Base-by-base conservation (phyloP, 805 yeast species). In the Candida pseudoglaebosa region DNA sequence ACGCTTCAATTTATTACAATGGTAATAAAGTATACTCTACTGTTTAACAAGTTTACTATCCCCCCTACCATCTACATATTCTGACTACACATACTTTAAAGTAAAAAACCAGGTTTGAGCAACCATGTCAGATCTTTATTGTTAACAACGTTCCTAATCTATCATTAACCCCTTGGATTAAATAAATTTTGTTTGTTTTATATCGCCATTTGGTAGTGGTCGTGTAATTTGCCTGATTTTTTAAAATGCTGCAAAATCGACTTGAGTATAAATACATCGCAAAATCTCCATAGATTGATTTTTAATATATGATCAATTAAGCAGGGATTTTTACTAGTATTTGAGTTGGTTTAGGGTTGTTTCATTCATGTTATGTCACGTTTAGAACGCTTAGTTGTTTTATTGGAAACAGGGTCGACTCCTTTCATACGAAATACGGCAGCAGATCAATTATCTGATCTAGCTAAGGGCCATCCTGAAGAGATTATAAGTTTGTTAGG, bases 391-490 rank as follows among this genome's bases (percentile, higher is more conserved):
- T 70, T 77, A 41, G 81, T 77, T 44, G 65, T 77, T 42, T 48
- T 78, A 30, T 67, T 93, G 47, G 99, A 95, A 62, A 87, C 97
- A 1, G 99, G 99, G 8, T 87, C 96, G 9, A 88, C 97, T 4
- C 86, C 86, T 28, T 84, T 88, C 57, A 93, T 93, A 32, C 76
- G 98, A 48, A 88, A 87, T 54, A 87, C 96, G 7, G 99, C 99
- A 1, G 98, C 98, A 2, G 96, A 91, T 54, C 99, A 93, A 63
- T 71, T 93, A 48, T 87, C 96, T 4, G 98, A 91, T 49, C 72
- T 95, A 28, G 97, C 96, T 19, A 84, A 84, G 58, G 84, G 84
- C 31, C 98, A 93, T 54, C 96, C 98, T 0, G 98, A 91, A 54
- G 98, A 93, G 52, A 78, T 86, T 15, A 71, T 88, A 38, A 83